Base-by-base conservation (phyloP, 2,329 filamentous ascomycete species). In the Alternaria sp. region DNA sequence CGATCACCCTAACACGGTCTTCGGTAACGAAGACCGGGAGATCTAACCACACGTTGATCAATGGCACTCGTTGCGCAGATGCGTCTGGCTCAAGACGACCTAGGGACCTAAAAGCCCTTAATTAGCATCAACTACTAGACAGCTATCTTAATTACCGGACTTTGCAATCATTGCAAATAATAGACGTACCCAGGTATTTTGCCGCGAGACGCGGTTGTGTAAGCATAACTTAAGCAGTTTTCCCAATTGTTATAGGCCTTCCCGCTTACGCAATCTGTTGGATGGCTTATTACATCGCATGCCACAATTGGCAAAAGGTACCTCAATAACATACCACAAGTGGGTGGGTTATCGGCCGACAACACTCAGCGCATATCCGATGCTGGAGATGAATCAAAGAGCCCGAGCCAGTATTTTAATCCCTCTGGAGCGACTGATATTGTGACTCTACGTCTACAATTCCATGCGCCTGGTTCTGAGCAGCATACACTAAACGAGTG, bases 111-210 rank as follows among this genome's bases (percentile, higher is more conserved):
- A 38, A 8, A n/a, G 16, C 61, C 64, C 62, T 54, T 71, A 73
- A 66, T 71, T 71, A 72, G 68, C 63, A 43, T 53, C 32, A 54
- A 60, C 51, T 60, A 46, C 30, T 39, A 20, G 48, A 26, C 51
- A 61, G 63, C 51, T 24, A 12, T 62, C 58, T 46, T 67, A 74
- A 74, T 74, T 73, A 65, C 63, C 64, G 63, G 66, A 67, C 64
- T 60, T 70, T 61, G 42, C 14, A 22, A 24, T 11, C 4, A 39
- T 20, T 8, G 18, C n/a, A 11, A 39, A 38, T 38, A 18, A 18
- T n/a, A 38, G n/a, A n/a, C 36, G 8, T 22, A 22, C 18, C 11
- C 6, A 9, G n/a, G 18, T 42, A 22, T 20, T 14, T 12, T 42
- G 11, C 39, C 22, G 39, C 39, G 20, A 42, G 18, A 22, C 39